phyloP scores from a whole-genome alignment of 164 flowering plant species.

The Aristolochia fimbriata region DNA sequence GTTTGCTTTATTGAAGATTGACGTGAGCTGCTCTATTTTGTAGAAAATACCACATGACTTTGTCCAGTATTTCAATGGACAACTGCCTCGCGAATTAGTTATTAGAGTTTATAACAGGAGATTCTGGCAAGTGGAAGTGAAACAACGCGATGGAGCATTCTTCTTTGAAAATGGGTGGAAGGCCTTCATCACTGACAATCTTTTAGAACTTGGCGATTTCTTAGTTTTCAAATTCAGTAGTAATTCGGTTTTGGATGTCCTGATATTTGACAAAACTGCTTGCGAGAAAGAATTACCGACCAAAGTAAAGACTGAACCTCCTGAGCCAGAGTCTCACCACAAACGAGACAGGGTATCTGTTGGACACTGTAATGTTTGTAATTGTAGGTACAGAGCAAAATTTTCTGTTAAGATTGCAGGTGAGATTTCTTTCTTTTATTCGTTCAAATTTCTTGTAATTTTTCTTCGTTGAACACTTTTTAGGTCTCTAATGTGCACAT shows the following conservation, averaged over 20 bases:
- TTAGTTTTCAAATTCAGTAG: constrained; percentile 16
- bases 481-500: no score
- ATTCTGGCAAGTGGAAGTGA: constrained; percentile 17
- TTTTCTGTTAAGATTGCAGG: no score
- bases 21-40: constrained; percentile 1
- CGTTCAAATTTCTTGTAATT: no score
- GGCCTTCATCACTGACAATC: constrained; percentile 12
- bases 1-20: no score
- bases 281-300: constrained; percentile 16
- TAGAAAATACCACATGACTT: constrained; percentile 26
- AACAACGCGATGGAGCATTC: constrained; percentile 2
- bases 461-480: no score
- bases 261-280: constrained; percentile 12
- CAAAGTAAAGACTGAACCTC: no score
- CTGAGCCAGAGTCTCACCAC: no score
- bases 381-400: no score
- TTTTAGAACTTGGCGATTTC: constrained; percentile 17
- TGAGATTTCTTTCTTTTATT: no score
- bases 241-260: constrained; percentile 11
- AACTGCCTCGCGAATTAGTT: constrained; percentile 4
- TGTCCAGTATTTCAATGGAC: constrained; percentile 6
- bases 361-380: no score
- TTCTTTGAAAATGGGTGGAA: constrained; percentile 19
- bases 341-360: no score
- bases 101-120: constrained; percentile 13